These are phyloP conservation scores for Geranium incanum DNA, from an alignment of 441 rosid genomes.

Conservation along the genomic window DNA sequence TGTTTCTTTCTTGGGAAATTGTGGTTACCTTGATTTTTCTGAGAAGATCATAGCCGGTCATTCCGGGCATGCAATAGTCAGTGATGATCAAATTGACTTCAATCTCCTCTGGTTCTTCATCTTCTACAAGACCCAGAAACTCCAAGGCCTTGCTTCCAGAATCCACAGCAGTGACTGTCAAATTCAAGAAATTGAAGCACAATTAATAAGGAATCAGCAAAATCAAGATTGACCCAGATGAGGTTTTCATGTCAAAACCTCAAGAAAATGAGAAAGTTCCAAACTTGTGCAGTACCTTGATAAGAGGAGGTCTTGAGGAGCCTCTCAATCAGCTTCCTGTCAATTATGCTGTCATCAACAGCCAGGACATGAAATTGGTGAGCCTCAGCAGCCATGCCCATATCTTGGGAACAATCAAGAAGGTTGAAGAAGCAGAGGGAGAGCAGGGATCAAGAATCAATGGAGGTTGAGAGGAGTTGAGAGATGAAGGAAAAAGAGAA, in stretches of 20 bases:
- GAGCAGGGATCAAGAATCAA: no score
- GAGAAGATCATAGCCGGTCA: slow-evolving; percentile 85
- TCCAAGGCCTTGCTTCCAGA: slow-evolving; percentile 84
- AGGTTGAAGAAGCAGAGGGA: neutral
- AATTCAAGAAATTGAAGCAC: no score
- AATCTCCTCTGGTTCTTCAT: slow-evolving; percentile 21
- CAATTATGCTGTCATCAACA: slow-evolving; percentile 57
- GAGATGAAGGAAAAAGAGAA: slow-evolving; percentile 6
- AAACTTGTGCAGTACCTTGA: slow-evolving; percentile 33
- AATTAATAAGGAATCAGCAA: neutral
- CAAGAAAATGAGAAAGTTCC: neutral
- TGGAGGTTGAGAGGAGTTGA: no score
- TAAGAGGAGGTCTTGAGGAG: slow-evolving; percentile 64
- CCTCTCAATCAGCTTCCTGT: slow-evolving; percentile 53
- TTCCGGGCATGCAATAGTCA: slow-evolving; percentile 89
- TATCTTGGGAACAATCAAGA: neutral
- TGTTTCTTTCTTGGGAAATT: no score
- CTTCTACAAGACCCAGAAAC: slow-evolving; percentile 51
- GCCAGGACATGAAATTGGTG: slow-evolving; percentile 58
- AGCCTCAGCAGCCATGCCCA: slow-evolving; percentile 29
- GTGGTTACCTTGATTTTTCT: slow-evolving; percentile 57
- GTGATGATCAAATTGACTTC: slow-evolving; percentile 67
- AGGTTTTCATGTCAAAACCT: neutral
- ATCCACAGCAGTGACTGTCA: slow-evolving; percentile 76
- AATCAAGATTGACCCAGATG: neutral